These are phyloP conservation scores for Nakaseomyces bracarensis DNA, from an alignment of 1,139 yeast species.

Conservation along the genomic window DNA sequence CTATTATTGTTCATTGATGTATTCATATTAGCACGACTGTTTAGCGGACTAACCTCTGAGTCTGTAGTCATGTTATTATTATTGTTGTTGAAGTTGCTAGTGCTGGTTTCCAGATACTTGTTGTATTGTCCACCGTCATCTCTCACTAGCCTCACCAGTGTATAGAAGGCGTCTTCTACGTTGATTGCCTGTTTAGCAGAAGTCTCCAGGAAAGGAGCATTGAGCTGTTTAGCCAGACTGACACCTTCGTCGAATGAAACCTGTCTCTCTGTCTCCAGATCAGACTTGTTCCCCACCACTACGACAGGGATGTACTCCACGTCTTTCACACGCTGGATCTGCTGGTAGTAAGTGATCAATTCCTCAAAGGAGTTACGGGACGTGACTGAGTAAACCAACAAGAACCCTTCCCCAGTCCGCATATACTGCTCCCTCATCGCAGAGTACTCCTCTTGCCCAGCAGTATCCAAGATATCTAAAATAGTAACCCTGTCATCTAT, in stretches of 20 bases:
- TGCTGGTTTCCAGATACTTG: slow-evolving; percentile 10
- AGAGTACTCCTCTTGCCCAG: slow-evolving; percentile 96
- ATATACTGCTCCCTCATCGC: slow-evolving; percentile 94
- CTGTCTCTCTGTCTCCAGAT: slow-evolving; percentile 70
- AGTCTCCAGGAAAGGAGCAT: slow-evolving; percentile 82
- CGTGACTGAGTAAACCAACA: slow-evolving; percentile 76
- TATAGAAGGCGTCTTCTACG: slow-evolving; percentile 86
- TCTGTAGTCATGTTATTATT: not conserved
- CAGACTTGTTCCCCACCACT: slow-evolving; percentile 74
- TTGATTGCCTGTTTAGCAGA: slow-evolving; percentile 89
- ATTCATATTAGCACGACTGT: slow-evolving; percentile 1
- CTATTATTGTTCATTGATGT: too few species aligned
- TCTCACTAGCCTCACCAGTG: slow-evolving; percentile 59
- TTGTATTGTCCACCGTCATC: slow-evolving; percentile 34
- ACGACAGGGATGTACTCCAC: slow-evolving; percentile 62
- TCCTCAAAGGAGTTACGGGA: slow-evolving; percentile 76
- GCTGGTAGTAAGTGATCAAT: slow-evolving; percentile 68
- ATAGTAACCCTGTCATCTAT: slow-evolving; percentile 73
- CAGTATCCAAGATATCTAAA: slow-evolving; percentile 86
- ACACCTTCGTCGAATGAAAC: slow-evolving; percentile 77
- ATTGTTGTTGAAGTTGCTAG: slow-evolving; percentile 5
- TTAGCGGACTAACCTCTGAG: not conserved
- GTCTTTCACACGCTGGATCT: slow-evolving; percentile 80
- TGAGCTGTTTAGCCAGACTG: slow-evolving; percentile 61
- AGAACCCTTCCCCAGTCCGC: slow-evolving; percentile 87